phyloP scores from a whole-genome alignment of 495 filamentous ascomycete genomes.

The Arthonia radiata region DNA sequence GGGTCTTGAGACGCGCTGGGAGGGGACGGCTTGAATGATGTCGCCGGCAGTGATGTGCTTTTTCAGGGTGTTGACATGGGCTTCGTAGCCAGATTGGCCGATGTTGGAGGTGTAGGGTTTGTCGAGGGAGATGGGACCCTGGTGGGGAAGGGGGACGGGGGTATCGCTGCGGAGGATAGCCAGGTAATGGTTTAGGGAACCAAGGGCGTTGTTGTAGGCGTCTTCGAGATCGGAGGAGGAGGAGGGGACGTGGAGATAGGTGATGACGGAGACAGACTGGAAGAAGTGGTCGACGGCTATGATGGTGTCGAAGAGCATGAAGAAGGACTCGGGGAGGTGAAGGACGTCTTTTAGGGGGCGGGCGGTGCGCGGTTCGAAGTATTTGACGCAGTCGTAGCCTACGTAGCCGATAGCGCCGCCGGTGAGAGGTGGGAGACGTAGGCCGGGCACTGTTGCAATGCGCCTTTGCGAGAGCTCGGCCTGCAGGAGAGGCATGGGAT shows the following conservation, averaged over 20 bases:
- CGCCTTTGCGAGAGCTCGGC: slow-evolving; percentile 50
- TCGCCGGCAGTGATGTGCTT: slow-evolving; percentile 71
- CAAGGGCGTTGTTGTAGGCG: slow-evolving; percentile 39
- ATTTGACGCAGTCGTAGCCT: slow-evolving; percentile 87
- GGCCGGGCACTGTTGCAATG: slow-evolving; percentile 53
- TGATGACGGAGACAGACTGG: slow-evolving; percentile 75
- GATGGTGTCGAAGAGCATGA: slow-evolving; percentile 95
- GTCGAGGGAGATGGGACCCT: slow-evolving; percentile 41
- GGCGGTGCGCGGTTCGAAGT: slow-evolving; percentile 86
- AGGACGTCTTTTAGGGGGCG: slow-evolving; percentile 71
- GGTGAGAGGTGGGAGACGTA: slow-evolving; percentile 58
- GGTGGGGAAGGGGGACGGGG: slow-evolving; percentile 51
- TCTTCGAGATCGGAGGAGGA: slow-evolving; percentile 24
- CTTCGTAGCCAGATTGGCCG: slow-evolving; percentile 65
- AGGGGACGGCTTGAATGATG: slow-evolving; percentile 94
- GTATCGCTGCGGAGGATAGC: slow-evolving; percentile 42
- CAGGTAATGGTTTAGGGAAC: slow-evolving; percentile 37
- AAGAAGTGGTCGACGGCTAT: slow-evolving; percentile 89
- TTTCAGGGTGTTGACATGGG: slow-evolving; percentile 58
- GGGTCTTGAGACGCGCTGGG: slow-evolving; percentile 71
- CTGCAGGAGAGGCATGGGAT: slow-evolving; percentile 65
- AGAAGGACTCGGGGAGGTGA: slow-evolving; percentile 70
- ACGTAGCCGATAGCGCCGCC: slow-evolving; percentile 92
- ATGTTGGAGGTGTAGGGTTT: slow-evolving; percentile 85
- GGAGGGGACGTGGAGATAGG: slow-evolving; percentile 45